phyloP scores from a whole-genome alignment of 768 basidiomycete genomes.

The Podaxis rugospora region DNA sequence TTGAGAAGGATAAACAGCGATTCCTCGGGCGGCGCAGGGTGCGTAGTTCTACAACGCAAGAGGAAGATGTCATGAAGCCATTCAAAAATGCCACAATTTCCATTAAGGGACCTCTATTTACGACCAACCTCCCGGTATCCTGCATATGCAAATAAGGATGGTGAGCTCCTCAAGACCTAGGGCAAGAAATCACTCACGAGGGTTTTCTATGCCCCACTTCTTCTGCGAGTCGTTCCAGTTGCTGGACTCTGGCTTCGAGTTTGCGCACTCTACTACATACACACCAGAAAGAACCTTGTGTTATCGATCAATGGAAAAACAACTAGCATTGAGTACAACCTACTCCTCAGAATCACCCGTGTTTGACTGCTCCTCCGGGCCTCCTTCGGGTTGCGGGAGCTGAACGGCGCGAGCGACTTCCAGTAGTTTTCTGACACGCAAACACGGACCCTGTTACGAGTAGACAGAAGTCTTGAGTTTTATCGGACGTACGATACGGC shows the following conservation, averaged over 20 bases:
- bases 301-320: not conserved
- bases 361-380: not conserved
- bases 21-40: not conserved
- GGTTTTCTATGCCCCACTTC: not conserved
- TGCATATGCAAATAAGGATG: too few relatives aligned
- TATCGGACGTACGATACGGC: not conserved
- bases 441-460: not conserved
- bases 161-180: not conserved
- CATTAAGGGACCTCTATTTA: too few relatives aligned
- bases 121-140: too few relatives aligned
- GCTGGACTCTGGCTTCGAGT: not conserved
- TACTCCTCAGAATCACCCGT: not conserved
- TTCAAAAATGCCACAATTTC: too few relatives aligned
- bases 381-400: not conserved
- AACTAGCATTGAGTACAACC: not conserved
- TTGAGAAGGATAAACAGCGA: constrained; percentile 31
- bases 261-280: too few relatives aligned
- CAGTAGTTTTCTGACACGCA: not conserved
- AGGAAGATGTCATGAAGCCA: too few relatives aligned
- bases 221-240: not conserved
- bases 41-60: too few relatives aligned
- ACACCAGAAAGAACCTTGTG: not conserved
- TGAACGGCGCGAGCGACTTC: not conserved
- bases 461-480: not conserved
- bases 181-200: not conserved